Evolutionary conservation across 2,329 filamentous ascomycete genomes (phyloP).

Genomic region (Fusarium denticulatum): DNA sequence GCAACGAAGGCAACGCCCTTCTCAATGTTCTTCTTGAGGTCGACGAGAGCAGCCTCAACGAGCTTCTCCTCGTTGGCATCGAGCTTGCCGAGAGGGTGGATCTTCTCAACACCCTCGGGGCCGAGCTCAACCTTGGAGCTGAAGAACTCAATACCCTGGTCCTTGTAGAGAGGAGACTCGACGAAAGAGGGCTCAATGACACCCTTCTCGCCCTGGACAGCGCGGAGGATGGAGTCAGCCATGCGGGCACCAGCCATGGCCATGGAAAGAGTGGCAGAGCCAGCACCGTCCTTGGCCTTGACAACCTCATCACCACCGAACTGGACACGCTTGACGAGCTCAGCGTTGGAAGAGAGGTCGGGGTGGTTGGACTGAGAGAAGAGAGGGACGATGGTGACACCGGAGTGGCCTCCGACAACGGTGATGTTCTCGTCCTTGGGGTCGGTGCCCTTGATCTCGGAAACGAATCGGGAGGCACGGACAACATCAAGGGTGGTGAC

Average conservation of each 20-base stretch:
- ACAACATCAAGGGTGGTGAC: constrained; percentile 99
- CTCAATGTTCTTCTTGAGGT: constrained; percentile 93
- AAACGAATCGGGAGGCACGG: constrained; percentile 97
- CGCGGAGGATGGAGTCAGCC: constrained; percentile 93
- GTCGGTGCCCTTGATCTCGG: constrained; percentile 89
- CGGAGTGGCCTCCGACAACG: constrained; percentile 96
- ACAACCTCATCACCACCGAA: constrained; percentile 99
- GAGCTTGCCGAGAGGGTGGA: constrained; percentile 85
- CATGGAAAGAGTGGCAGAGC: constrained; percentile 98
- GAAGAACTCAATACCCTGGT: constrained; percentile 98
- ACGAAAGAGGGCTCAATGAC: constrained; percentile 97
- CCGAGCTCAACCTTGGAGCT: constrained; percentile 94
- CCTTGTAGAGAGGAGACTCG: constrained; percentile 97
- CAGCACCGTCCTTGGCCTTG: constrained; percentile 97
- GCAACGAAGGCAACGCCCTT: constrained; percentile 79
- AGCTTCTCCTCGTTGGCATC: constrained; percentile 89
- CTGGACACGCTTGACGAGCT: constrained; percentile 93
- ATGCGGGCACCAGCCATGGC: constrained; percentile 88
- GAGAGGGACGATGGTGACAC: constrained; percentile 97
- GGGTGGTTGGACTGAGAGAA: constrained; percentile 93
- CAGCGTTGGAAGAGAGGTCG: constrained; percentile 80
- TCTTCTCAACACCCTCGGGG: constrained; percentile 95
- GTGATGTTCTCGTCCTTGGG: constrained; percentile 93
- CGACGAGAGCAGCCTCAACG: constrained; percentile 82
- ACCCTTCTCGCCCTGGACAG: constrained; percentile 91